These are phyloP conservation scores for Paramecium tetraurelia DNA, from an alignment of 73 alveolate species.

Conservation along the genomic window DNA sequence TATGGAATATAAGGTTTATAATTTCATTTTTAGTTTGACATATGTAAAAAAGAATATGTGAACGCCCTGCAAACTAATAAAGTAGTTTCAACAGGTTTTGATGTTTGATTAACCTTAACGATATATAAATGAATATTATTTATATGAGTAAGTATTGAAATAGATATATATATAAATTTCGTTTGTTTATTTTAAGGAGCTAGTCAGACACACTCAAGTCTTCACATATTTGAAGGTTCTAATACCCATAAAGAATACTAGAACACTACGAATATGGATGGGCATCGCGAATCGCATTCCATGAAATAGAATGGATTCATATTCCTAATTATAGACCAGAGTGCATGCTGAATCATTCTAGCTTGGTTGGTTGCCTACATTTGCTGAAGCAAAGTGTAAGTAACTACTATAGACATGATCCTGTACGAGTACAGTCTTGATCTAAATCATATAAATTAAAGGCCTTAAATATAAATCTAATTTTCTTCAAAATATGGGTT, in stretches of 20 bases:
- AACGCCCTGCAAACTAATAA: neutral
- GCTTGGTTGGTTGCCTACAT: conserved; percentile 61
- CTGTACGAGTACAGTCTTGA: conserved; percentile 59
- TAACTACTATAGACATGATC: conserved; percentile 57
- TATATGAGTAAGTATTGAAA: neutral
- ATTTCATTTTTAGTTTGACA: no score
- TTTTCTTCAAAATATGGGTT: neutral
- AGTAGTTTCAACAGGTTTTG: neutral
- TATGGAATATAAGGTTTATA: no score
- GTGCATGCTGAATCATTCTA: conserved; percentile 60
- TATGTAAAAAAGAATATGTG: neutral
- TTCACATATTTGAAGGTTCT: neutral
- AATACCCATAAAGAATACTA: neutral
- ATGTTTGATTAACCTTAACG: neutral
- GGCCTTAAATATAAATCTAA: neutral
- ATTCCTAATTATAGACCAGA: conserved; percentile 36
- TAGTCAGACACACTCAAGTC: conserved; percentile 58
- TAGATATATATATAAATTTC: neutral
- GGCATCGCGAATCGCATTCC: conserved; percentile 56
- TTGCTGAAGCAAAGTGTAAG: conserved; percentile 61
- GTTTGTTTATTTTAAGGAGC: conserved; percentile 48
- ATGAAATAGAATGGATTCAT: neutral
- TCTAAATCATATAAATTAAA: neutral
- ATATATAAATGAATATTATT: neutral
- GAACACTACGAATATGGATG: neutral